Percentiles rank a stretch among this genome's conserved stretches.
Conservation (phyloP, 257 asterid genomes). For the Mentha longifolia region DNA sequence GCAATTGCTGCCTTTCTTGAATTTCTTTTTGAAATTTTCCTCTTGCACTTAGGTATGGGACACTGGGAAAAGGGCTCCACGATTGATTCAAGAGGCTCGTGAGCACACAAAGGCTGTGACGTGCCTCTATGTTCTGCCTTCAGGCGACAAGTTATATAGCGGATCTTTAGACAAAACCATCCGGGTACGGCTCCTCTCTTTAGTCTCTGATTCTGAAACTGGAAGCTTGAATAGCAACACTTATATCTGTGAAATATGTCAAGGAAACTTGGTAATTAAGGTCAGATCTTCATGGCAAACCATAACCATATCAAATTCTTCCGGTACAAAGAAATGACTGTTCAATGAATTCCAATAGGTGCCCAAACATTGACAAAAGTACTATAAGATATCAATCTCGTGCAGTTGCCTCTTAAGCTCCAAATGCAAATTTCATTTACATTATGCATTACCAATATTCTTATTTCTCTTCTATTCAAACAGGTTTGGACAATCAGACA, state of each 20-base stretch:
- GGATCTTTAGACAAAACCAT: conserved; percentile 90
- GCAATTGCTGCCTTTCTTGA: neutral
- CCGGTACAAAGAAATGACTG: too few species aligned
- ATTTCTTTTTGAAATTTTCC: neutral
- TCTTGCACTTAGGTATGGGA: conserved; percentile 68
- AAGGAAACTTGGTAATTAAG: neutral
- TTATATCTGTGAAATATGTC: neutral
- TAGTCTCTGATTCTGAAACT: neutral
- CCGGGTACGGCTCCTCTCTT: conserved; percentile 46
- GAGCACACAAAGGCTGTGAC: conserved; percentile 81
- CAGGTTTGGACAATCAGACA: conserved; percentile 85
- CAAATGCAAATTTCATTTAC: too few species aligned
- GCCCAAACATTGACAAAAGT: too few species aligned
- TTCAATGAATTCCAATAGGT: too few species aligned
- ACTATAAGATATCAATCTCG: too few species aligned
- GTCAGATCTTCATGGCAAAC: neutral
- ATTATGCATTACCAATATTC: conserved; percentile 1
- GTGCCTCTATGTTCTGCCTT: conserved; percentile 61
- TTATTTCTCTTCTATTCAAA: neutral
- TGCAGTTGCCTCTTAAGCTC: too few species aligned
- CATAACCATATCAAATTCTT: too few species aligned
- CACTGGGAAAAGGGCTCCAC: conserved; percentile 57
- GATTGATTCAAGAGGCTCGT: conserved; percentile 70
- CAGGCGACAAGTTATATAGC: conserved; percentile 60
- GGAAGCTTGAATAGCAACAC: neutral